phyloP scores from a whole-genome alignment of 2,329 filamentous ascomycete species.

The Pseudogymnoascus sp. region DNA sequence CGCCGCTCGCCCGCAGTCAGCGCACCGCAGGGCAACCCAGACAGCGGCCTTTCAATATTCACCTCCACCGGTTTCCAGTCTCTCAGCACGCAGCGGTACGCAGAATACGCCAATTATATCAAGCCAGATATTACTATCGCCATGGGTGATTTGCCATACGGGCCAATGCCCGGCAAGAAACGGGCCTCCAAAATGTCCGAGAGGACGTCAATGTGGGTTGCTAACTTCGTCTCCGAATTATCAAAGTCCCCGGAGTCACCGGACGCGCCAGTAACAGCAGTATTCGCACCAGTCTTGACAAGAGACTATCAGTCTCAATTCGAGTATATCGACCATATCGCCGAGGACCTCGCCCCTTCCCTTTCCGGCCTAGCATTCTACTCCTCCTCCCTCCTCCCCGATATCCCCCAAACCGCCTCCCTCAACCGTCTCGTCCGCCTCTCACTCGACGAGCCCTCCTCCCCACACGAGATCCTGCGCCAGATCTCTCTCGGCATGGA shows the following conservation, averaged over 20 bases:
- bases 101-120: constrained; percentile 53
- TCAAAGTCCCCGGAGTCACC: constrained; percentile 29
- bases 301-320: constrained; percentile 67
- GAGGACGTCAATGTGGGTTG: constrained; percentile 74
- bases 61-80: constrained; percentile 80
- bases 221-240: constrained; percentile 50
- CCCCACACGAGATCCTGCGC: constrained; percentile 68
- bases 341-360: constrained; percentile 49
- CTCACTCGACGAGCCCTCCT: constrained; percentile 60
- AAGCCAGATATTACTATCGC: constrained; percentile 74
- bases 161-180: constrained; percentile 54
- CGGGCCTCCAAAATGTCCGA: constrained; percentile 76
- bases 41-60: constrained; percentile 64
- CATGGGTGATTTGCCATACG: constrained; percentile 63
- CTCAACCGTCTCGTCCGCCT: constrained; percentile 62
- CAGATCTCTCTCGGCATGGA: constrained; percentile 74
- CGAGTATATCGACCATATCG: constrained; percentile 68
- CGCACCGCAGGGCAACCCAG: constrained; percentile 62
- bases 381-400: constrained; percentile 59
- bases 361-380: constrained; percentile 72
- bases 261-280: constrained; percentile 26
- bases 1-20: constrained; percentile 69
- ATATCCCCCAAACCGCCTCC: constrained; percentile 48
- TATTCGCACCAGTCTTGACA: constrained; percentile 65
- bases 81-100: constrained; percentile 62